phyloP scores from a whole-genome alignment of 805 yeast genomes.

The Gaillardinia entomophila region DNA sequence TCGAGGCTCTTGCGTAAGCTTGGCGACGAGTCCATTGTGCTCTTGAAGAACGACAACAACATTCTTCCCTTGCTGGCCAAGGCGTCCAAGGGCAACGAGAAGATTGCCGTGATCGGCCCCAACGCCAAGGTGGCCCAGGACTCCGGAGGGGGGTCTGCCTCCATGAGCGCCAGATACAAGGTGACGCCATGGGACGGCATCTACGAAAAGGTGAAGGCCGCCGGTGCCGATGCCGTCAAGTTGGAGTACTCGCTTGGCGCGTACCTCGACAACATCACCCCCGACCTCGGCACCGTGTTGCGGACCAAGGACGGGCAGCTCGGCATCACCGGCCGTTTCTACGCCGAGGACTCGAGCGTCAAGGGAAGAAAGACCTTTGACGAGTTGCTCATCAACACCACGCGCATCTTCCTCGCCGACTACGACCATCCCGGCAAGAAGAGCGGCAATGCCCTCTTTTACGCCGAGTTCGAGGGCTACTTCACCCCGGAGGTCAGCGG shows the following conservation, averaged over 20 bases:
- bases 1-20: conserved; percentile 32
- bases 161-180: conserved; percentile 42
- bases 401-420: conserved; percentile 12
- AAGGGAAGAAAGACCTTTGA: conserved; percentile 19
- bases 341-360: conserved; percentile 15
- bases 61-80: conserved; percentile 40
- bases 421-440: conserved; percentile 5
- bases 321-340: conserved; percentile 22
- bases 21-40: conserved; percentile 47
- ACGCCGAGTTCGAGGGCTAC: conserved; percentile 28
- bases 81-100: conserved; percentile 15
- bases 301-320: conserved; percentile 15
- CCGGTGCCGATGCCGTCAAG: conserved; percentile 14
- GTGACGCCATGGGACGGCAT: conserved; percentile 47
- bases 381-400: conserved; percentile 8
- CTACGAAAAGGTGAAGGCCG: conserved; percentile 18
- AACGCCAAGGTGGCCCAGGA: conserved; percentile 45
- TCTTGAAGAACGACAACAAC: conserved; percentile 47
- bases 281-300: conserved; percentile 20
- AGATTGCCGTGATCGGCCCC: conserved; percentile 54
- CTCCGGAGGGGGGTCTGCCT: conserved; percentile 63
- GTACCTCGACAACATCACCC: conserved; percentile 23
- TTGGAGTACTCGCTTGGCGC: conserved; percentile 28
- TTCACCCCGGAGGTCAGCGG: conserved; percentile 45
- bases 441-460: conserved; percentile 4